Base-by-base conservation (phyloP, 306 rosid genomes). In the Fragaria ananassa region DNA sequence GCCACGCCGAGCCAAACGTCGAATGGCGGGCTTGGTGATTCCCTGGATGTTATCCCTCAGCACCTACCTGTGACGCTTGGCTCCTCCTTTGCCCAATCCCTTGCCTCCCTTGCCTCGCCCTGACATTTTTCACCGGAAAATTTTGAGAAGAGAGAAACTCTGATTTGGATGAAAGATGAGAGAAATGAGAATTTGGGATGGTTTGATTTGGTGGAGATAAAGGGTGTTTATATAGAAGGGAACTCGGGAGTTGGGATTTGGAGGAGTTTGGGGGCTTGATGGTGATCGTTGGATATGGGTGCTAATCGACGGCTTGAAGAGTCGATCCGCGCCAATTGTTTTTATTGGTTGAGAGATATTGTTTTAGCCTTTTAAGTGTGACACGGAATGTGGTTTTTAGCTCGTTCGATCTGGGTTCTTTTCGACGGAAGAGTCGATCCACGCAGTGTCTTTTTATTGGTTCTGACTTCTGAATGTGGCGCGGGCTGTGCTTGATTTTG, bases 341-440 rank as follows among this genome's bases (percentile, higher is more conserved):
- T 12, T 19, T 0, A 50, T 4, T 39, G 8, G 8, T 0, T 2
- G 1, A 58, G 12, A 18, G 14, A 1, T 2, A 17, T 8, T 37
- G 41, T 37, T 37, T 37, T 37, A 37, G 7, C 1, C 21, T 13
- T 4, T 8, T 1, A 0, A 3, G 17, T 57, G 15, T 23, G 80
- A 35, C 60, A 41, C 65, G 74, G 80, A 75, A 78, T 70, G 78
- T 63, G 75, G 60, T 64, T 70, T 72, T 42, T 4, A 4, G 53
- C 19, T 10, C 13, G 10, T 44, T 37, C 6, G 41, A 37, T 37
- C 41, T 37, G 44, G 44, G 8, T 7, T 1, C 44, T 41, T 41
- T 7, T 41, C 44, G 44, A 41, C 44, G 44, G 10, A 1, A 41
- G 8, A 41, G 44, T 8, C 44, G 44, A 41, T 41, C 44, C 10